Evolutionary conservation across 2,329 filamentous ascomycete genomes (phyloP), one percentile per base, ranked within the genome.

Genomic region (Verticillium albo-atrum): DNA sequence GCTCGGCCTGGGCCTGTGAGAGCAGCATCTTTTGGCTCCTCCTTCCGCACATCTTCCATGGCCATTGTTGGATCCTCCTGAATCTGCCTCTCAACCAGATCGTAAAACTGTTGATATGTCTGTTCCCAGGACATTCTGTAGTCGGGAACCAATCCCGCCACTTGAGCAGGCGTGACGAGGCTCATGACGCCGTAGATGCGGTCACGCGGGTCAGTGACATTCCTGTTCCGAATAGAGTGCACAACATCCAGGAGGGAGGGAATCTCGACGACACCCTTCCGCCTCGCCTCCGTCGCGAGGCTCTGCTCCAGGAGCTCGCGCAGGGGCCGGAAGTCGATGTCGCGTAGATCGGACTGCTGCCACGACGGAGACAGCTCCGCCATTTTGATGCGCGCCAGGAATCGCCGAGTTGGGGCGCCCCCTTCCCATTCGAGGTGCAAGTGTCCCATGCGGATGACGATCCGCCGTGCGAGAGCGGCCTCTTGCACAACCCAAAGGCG

Each of bases 401-500:
- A 56, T n/a, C 54, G 20, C 12, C 32, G 54, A 20, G 54, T 37
- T 20, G 54, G 20, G 32, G 20, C 9, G 14, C 20, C 54, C 20
- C 32, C 30, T 15, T 32, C 15, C 54, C 54, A 56, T 4, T 56
- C 32, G 30, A 47, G n/a, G 6, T 34, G n/a, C n/a, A 50, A 10
- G 20, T 50, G 42, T 23, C 42, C 42, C 7, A 26, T 20, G 42
- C 20, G n/a, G 4, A 72, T 66, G 3, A 27, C 61, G 32, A 68
- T 60, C 0, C 55, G 14, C 3, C 14, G 58, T 0, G 68, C 68
- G 37, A 68, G 68, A 57, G 64, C 64, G 17, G 72, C 63, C 57
- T 73, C 70, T 56, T 71, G 70, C 4, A 72, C 66, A 1, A 72
- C 67, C 70, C 71, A 73, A 0, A 75, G 52, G 23, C 73, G 62